phyloP scores from a whole-genome alignment of 2,329 filamentous ascomycete genomes.

The Fusarium nodosum region DNA sequence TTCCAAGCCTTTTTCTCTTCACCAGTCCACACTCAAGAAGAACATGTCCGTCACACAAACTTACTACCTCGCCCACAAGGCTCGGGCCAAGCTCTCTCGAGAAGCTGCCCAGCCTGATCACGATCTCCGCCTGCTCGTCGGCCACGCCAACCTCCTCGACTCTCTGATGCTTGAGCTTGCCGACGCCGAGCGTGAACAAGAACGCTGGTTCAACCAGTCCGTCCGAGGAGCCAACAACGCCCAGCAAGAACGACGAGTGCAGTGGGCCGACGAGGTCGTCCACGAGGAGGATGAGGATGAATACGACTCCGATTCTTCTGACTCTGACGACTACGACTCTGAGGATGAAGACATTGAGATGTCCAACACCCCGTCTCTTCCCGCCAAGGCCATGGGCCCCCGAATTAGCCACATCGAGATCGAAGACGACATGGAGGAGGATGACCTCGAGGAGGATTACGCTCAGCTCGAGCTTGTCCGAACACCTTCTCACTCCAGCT shows the following conservation, averaged over 20 bases:
- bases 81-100: conserved; percentile 92
- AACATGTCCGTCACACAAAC: conserved; percentile 99
- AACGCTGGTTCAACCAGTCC: conserved; percentile 97
- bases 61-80: conserved; percentile 98
- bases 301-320: conserved; percentile 72
- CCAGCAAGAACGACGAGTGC: conserved; percentile 77
- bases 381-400: conserved; percentile 58
- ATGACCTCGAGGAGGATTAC: conserved; percentile 74
- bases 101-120: conserved; percentile 94
- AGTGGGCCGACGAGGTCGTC: conserved; percentile 86
- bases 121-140: conserved; percentile 93
- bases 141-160: conserved; percentile 98
- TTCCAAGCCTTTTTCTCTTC: conserved; percentile 49
- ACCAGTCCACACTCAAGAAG: conserved; percentile 68
- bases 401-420: conserved; percentile 54
- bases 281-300: conserved; percentile 81
- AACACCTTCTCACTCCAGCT: conserved; percentile 74
- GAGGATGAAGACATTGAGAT: conserved; percentile 73
- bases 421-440: conserved; percentile 63
- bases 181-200: conserved; percentile 94
- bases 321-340: conserved; percentile 63
- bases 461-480: conserved; percentile 76
- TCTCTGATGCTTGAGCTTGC: conserved; percentile 91
- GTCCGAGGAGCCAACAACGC: conserved; percentile 78
- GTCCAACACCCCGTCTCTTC: conserved; percentile 60